These are phyloP conservation scores for Auricularia sp. DNA, from an alignment of 768 basidiomycete genomes.

Conservation along the genomic window DNA sequence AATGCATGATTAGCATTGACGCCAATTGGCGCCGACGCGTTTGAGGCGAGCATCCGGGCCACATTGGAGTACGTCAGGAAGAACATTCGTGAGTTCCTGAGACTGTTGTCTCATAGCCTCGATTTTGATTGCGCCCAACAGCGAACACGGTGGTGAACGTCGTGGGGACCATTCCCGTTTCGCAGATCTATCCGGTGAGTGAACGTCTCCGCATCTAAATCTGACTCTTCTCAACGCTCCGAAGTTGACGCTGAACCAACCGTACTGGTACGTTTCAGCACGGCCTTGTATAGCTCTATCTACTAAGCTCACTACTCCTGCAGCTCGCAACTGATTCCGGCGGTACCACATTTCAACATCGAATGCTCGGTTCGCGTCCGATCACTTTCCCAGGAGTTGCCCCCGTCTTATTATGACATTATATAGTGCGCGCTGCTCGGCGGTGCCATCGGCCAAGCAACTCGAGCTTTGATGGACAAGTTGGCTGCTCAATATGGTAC, in stretches of 20 bases:
- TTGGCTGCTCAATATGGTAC: conserved; percentile 6
- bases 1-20: background rate
- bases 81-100: conserved; percentile 8
- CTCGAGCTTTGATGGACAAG: conserved; percentile 10
- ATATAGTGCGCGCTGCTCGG: conserved; percentile 8
- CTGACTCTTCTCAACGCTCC: background rate
- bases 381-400: background rate
- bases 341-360: conserved; percentile 9
- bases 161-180: conserved; percentile 4
- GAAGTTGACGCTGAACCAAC: conserved; percentile 8
- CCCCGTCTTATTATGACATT: background rate
- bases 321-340: background rate
- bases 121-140: background rate
- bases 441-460: conserved; percentile 7
- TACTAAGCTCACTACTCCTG: background rate
- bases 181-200: conserved; percentile 4
- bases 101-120: background rate
- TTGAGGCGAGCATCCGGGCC: conserved; percentile 8
- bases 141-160: conserved; percentile 7
- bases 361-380: conserved; percentile 8
- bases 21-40: conserved; percentile 9
- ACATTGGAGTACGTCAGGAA: conserved; percentile 8
- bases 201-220: background rate
- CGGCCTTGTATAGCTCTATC: background rate
- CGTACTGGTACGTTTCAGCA: conserved; percentile 3